These are phyloP conservation scores for Diaporthe sp. DNA, from an alignment of 2,329 filamentous ascomycete genomes.

Conservation along the genomic window DNA sequence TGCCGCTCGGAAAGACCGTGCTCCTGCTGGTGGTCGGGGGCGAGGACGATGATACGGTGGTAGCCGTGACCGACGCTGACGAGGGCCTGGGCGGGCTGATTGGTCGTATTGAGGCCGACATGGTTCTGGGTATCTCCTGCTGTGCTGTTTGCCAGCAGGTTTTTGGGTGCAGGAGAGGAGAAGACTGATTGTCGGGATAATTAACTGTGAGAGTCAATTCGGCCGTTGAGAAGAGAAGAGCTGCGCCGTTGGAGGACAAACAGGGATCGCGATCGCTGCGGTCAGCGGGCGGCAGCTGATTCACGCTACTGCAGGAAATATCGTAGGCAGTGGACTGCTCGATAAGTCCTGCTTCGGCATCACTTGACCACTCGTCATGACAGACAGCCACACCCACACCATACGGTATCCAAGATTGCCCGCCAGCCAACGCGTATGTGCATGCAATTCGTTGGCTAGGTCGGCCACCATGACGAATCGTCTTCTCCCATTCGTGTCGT, in stretches of 20 bases:
- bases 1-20: conserved; percentile 34
- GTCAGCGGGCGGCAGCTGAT: conserved; percentile 16
- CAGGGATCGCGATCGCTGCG: conserved; percentile 14
- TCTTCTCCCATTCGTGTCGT: not conserved
- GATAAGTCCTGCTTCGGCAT: not conserved
- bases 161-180: not conserved
- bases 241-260: conserved; percentile 13
- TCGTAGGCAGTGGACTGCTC: not conserved
- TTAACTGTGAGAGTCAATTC: not conserved
- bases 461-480: not conserved
- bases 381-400: not conserved
- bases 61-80: conserved; percentile 38
- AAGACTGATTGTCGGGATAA: not conserved
- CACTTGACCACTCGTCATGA: conserved; percentile 16
- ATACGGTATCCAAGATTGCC: no score
- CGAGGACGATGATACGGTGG: conserved; percentile 38
- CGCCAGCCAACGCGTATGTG: no score
- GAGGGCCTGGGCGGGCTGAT: conserved; percentile 38
- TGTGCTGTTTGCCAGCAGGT: not conserved
- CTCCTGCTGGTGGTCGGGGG: conserved; percentile 35
- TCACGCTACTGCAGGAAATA: conserved; percentile 27
- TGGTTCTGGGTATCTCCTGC: conserved; percentile 29
- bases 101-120: conserved; percentile 35
- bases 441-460: conserved; percentile 3
- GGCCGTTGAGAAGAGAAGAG: not conserved